Base-by-base conservation (phyloP, 768 basidiomycete species). In the Boletus pseudopeckii region DNA sequence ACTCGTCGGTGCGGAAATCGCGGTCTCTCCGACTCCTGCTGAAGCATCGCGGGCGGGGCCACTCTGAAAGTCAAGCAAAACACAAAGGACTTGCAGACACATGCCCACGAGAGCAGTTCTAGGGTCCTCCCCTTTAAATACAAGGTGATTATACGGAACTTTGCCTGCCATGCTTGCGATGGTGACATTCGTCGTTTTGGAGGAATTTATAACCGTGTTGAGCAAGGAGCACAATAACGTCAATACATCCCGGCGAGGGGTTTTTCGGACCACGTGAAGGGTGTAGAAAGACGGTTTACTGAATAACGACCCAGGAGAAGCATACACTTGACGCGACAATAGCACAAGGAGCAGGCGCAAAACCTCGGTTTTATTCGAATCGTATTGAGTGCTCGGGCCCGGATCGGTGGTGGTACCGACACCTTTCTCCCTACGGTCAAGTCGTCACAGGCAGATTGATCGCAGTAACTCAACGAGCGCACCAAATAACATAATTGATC, bases 221-320 rank as follows among this genome's bases (percentile, higher is more conserved):
- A 99, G 75, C 42, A 97, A 74, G 5, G 95, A 98, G 71, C 96
- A 99, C 8, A 99, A 74, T 26, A 98, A 74, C 4, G 95, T 94
- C 51, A 99, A 78, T n/a, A 95, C 86, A 61, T 94, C 82, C 40
- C 88, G 82, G 51, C 92, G 80, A 54, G 86, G 78, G 49, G 84
- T 81, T 68, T 84, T 77, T 69, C 92, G 88, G 10, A 88, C 86
- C 44, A 92, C 76, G 65, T 92, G 82, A 8, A 89, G 78, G 17
- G 90, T 83, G 64, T 90, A 93, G 41, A 82, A 77, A 3, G 90
- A 88, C 0, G 89, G 88, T 49, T 81, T 84, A 17, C 82, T 79
- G 70, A 88, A 82, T 20, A 97, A 71, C 7, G 81, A 77, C 17
- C 80, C 76, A 5, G 90, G 81, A 7, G 92, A 77, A 22, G 85